Percentiles rank a stretch among this genome's conserved stretches.
phyloP scores from a whole-genome alignment of 169 alveolate genomes.

The Toxoplasma gondii region DNA sequence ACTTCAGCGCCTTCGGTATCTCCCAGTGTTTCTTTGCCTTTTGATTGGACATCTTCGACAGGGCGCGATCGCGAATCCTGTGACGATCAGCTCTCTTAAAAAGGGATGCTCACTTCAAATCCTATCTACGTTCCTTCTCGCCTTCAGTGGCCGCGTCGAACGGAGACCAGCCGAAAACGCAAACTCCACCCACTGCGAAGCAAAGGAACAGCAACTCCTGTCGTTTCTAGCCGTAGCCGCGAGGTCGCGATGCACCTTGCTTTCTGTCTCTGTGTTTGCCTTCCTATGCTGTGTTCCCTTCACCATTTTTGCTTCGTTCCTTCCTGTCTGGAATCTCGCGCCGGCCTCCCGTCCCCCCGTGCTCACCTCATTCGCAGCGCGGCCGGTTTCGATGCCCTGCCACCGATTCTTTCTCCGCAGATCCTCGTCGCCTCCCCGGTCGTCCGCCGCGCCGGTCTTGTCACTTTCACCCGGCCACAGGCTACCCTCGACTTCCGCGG shows the following conservation, averaged over 20 bases:
- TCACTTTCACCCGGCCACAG: neutral
- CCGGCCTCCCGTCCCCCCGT: neutral
- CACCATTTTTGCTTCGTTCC: neutral
- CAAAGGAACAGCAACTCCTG: too few species aligned
- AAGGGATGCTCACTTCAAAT: too few species aligned
- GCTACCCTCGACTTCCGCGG: slow-evolving; percentile 27
- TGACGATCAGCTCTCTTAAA: too few species aligned
- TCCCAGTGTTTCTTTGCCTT: too few species aligned
- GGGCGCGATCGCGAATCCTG: too few species aligned
- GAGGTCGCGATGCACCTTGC: neutral
- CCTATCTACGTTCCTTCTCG: too few species aligned
- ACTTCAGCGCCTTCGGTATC: too few species aligned
- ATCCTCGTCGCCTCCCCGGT: neutral
- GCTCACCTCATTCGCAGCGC: neutral
- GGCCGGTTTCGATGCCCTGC: slow-evolving; percentile 19
- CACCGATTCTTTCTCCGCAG: neutral
- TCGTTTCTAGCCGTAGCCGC: too few species aligned
- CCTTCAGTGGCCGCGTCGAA: too few species aligned
- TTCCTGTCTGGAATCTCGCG: neutral
- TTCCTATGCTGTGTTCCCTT: neutral
- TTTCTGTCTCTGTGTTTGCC: neutral
- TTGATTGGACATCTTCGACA: too few species aligned
- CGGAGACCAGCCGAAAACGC: too few species aligned
- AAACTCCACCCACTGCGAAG: too few species aligned
- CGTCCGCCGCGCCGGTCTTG: neutral